Evolutionary conservation across 2,329 filamentous ascomycete genomes (phyloP).

Genomic region (Seiridium cupressi): DNA sequence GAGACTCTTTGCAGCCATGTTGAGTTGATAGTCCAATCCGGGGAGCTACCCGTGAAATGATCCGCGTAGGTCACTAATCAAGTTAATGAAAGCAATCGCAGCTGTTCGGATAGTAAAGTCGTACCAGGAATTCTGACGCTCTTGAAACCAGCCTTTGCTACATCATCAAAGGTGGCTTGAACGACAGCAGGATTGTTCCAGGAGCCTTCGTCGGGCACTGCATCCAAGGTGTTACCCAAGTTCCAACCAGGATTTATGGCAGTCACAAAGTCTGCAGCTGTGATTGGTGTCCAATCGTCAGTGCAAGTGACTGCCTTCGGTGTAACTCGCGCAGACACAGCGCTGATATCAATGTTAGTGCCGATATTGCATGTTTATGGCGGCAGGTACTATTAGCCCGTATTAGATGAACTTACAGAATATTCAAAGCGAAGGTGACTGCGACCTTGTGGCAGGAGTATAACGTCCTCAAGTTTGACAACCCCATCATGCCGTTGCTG

Average conservation of each 20-base stretch:
- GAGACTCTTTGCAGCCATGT: constrained; percentile 56
- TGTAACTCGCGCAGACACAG: background rate
- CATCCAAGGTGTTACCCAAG: constrained; percentile 59
- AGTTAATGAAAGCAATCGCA: constrained; percentile 2
- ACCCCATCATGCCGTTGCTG: too few species aligned
- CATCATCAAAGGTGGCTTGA: constrained; percentile 46
- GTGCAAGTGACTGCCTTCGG: background rate
- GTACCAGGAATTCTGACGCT: constrained; percentile 52
- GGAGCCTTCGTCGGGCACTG: constrained; percentile 51
- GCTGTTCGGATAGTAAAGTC: background rate
- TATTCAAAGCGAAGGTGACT: background rate
- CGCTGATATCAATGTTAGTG: background rate
- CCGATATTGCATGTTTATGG: too few species aligned
- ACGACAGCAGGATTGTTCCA: constrained; percentile 57
- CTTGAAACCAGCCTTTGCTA: constrained; percentile 55
- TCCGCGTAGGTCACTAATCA: constrained; percentile 53
- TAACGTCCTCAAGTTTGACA: too few species aligned
- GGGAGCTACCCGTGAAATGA: constrained; percentile 49
- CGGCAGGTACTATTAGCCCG: too few species aligned
- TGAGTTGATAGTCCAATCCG: constrained; percentile 52
- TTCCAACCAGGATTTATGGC: constrained; percentile 59
- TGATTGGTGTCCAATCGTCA: constrained; percentile 27
- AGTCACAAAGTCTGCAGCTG: constrained; percentile 42
- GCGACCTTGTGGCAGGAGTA: too few species aligned
- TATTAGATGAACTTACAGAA: background rate